Conservation (phyloP, 305 asterid species). For the Nicotiana rustica region DNA sequence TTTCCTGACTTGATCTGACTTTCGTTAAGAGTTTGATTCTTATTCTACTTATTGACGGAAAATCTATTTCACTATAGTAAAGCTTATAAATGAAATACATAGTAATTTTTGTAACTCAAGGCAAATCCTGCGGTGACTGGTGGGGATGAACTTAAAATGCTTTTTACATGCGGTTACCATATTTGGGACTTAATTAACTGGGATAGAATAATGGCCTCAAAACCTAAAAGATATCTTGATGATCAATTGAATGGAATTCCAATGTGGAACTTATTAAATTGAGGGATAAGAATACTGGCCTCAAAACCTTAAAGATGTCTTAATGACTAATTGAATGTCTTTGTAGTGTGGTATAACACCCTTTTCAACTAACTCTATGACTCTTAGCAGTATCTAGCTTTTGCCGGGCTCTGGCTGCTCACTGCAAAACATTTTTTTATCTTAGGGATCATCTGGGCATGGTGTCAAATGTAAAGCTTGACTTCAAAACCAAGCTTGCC, state of each 20-base stretch:
- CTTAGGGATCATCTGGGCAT: slow-evolving; percentile 24
- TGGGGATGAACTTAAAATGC: slow-evolving; percentile 28
- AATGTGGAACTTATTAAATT: background rate
- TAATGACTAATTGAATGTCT: background rate
- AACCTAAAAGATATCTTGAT: slow-evolving; percentile 19
- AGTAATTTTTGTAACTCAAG: background rate
- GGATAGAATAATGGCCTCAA: slow-evolving; percentile 9
- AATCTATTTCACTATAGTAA: slow-evolving; percentile 27
- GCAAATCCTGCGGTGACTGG: background rate
- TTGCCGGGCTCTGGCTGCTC: slow-evolving; percentile 16
- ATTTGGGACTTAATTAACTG: background rate
- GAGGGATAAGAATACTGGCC: background rate
- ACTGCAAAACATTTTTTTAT: slow-evolving; percentile 12
- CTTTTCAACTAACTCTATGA: slow-evolving; percentile 3
- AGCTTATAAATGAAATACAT: slow-evolving; percentile 23
- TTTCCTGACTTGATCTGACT: slow-evolving; percentile 24
- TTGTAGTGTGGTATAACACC: slow-evolving; percentile 5
- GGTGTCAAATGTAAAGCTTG: slow-evolving; percentile 17
- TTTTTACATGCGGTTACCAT: background rate
- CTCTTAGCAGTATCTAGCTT: background rate
- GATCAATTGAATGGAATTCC: slow-evolving; percentile 11
- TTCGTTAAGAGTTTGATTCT: background rate
- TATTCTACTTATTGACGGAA: slow-evolving; percentile 24
- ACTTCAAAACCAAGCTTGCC: background rate
- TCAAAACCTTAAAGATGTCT: slow-evolving; percentile 20